A percentile compares a stretch with the other conserved stretches of the same genome.
These are phyloP conservation scores for Apiotrichum domesticum DNA, from an alignment of 1,284 basidiomycete genomes.

Conservation along the genomic window DNA sequence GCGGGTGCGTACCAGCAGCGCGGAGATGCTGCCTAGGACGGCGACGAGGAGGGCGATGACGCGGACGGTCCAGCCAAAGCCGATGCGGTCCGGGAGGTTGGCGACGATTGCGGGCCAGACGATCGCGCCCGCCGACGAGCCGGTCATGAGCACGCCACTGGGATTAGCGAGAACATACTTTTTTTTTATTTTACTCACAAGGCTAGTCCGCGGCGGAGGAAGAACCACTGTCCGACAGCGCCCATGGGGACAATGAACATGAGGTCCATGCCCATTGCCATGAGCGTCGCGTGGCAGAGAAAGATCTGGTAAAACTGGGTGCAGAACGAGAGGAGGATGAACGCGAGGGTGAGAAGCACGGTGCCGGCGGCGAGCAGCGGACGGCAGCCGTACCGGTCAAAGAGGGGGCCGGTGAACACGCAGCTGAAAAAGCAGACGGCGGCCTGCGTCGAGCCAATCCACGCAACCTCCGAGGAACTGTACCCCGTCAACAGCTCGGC, in stretches of 20 bases:
- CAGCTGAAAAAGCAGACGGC: conserved; percentile 25
- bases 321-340: conserved; percentile 22
- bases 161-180: not conserved
- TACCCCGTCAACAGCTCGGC: conserved; percentile 21
- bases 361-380: conserved; percentile 23
- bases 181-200: conserved; percentile 12
- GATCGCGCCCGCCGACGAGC: conserved; percentile 30
- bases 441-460: conserved; percentile 27
- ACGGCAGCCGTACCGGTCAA: conserved; percentile 29
- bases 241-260: conserved; percentile 32
- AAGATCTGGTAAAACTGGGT: conserved; percentile 29
- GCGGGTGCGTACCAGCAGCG: conserved; percentile 31
- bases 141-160: conserved; percentile 12
- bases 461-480: conserved; percentile 22
- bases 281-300: conserved; percentile 23
- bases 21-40: conserved; percentile 19
- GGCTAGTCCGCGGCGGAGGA: conserved; percentile 25
- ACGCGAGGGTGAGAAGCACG: conserved; percentile 16
- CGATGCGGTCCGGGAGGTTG: conserved; percentile 22
- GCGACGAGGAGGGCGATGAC: conserved; percentile 30
- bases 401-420: conserved; percentile 26
- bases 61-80: conserved; percentile 33
- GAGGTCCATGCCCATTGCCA: conserved; percentile 27
- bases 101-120: conserved; percentile 33
- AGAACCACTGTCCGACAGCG: conserved; percentile 34